Evolutionary conservation across 2,329 filamentous ascomycete species (phyloP).

Genomic region (Lasiodiplodia theobromae): DNA sequence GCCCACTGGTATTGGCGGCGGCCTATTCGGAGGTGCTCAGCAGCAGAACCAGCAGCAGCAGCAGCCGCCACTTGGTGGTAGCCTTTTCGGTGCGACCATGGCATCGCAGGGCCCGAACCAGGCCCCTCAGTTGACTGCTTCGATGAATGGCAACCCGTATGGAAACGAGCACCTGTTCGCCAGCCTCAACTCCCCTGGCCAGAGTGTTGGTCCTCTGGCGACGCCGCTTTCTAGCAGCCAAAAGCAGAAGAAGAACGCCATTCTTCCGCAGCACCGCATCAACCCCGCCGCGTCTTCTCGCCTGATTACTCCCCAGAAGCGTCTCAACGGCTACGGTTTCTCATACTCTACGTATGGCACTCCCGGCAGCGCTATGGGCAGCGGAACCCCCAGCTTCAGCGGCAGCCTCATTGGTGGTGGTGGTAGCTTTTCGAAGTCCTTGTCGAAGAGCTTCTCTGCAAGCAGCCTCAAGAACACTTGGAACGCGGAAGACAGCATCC

Average conservation of each 20-base stretch:
- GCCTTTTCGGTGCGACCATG: slow-evolving; percentile 63
- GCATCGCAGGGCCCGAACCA: slow-evolving; percentile 62
- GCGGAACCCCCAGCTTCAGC: slow-evolving; percentile 74
- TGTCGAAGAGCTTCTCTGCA: slow-evolving; percentile 88
- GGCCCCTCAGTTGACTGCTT: slow-evolving; percentile 70
- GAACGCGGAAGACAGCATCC: slow-evolving; percentile 82
- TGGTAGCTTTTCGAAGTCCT: slow-evolving; percentile 71
- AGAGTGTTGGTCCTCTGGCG: slow-evolving; percentile 86
- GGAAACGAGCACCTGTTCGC: slow-evolving; percentile 87
- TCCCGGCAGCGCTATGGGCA: slow-evolving; percentile 72
- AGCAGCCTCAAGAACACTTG: slow-evolving; percentile 85
- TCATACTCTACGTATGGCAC: slow-evolving; percentile 92
- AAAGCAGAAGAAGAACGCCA: slow-evolving; percentile 79
- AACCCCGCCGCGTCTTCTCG: slow-evolving; percentile 81
- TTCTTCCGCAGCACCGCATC: slow-evolving; percentile 85
- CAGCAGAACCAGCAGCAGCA: slow-evolving; percentile 53
- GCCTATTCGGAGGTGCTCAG: slow-evolving; percentile 53
- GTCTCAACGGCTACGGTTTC: slow-evolving; percentile 78
- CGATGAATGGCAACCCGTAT: slow-evolving; percentile 86
- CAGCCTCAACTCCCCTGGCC: slow-evolving; percentile 68
- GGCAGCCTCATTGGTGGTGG: slow-evolving; percentile 44
- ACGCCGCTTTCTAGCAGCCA: slow-evolving; percentile 81
- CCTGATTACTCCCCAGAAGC: slow-evolving; percentile 82
- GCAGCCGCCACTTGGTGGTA: slow-evolving; percentile 47
- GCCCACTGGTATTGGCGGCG: slow-evolving; percentile 36